Evolutionary conservation across 805 yeast genomes (phyloP), one percentile per base, ranked within the genome.

Genomic region (Brettanomyces nanus): DNA sequence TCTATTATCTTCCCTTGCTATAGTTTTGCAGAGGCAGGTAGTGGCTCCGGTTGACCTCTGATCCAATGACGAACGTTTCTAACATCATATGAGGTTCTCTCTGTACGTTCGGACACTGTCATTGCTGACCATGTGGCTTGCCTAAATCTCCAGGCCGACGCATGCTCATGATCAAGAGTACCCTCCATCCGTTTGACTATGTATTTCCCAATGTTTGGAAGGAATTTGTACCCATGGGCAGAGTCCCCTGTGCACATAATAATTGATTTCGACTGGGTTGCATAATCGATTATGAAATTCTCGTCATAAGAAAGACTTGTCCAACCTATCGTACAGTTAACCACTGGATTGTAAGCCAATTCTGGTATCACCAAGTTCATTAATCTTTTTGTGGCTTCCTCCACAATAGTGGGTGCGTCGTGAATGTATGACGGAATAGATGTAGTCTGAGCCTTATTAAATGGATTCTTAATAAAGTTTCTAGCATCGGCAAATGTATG

Each of bases 151-250:
- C 63, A 61, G 31, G 49, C 57, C 17, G 37, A 23, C 1, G 38
- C 42, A 38, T 49, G 44, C 10, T 46, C 53, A 4, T 37, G 26
- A n/a, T 44, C 45, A 29, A 64, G 41, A 2, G 37, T 44, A 6
- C 53, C 57, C 22, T 59, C 58, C n/a, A 65, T 28, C 29, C 50
- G 55, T 25, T 50, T 44, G 5, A 42, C 37, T 10, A 67, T 63
- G 42, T 67, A 67, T 35, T 58, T 58, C 1, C 73, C 72, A 38
- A 68, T 65, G 31, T 56, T 63, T n/a, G 73, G 73, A 20, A 68
- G 43, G 30, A 65, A 63, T 46, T 68, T 68, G 47, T 58, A 67
- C 2, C 57, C 69, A 48, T 68, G 72, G 6, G 71, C 69, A 5
- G 71, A 59, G 45, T 67, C 72, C 18, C 73, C 73, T 13, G 65